These are phyloP conservation scores for Orbilia ellipsospora DNA, from an alignment of 2,329 filamentous ascomycete species.

Conservation along the genomic window DNA sequence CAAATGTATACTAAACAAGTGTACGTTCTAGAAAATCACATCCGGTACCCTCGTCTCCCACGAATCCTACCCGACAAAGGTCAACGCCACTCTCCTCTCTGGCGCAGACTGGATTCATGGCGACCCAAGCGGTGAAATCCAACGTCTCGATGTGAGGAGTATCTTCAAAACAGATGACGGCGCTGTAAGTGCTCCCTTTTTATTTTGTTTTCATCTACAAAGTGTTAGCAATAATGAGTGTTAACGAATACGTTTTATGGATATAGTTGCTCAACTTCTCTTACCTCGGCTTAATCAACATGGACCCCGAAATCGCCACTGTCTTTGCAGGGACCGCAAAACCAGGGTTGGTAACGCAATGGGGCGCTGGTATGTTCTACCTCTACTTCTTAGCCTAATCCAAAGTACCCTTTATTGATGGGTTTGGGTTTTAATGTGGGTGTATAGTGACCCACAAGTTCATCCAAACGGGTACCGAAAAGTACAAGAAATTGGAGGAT, in stretches of 20 bases:
- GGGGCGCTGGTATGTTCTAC: conserved; percentile 61
- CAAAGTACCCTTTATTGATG: background rate
- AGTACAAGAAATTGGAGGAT: conserved; percentile 61
- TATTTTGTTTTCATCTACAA: background rate
- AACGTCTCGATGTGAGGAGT: conserved; percentile 63
- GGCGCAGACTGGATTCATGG: conserved; percentile 64
- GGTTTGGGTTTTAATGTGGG: background rate
- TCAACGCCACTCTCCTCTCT: conserved; percentile 63
- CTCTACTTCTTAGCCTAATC: conserved; percentile 47
- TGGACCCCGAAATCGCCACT: conserved; percentile 61
- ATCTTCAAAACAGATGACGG: conserved; percentile 60
- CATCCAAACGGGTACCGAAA: conserved; percentile 63
- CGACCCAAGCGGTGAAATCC: conserved; percentile 62
- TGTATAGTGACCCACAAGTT: conserved; percentile 62
- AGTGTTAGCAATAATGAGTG: background rate
- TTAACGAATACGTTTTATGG: background rate
- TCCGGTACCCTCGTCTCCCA: conserved; percentile 62
- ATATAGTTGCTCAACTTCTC: conserved; percentile 61
- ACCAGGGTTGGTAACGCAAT: conserved; percentile 63
- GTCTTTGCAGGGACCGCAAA: conserved; percentile 61
- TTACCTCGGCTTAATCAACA: conserved; percentile 63
- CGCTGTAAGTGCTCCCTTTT: conserved; percentile 16
- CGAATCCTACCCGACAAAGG: conserved; percentile 61
- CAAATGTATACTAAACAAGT: too few relatives aligned
- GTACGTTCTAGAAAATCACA: conserved; percentile 48